phyloP scores from a whole-genome alignment of 148 eudicot species.

The Rhododendron henanense region DNA sequence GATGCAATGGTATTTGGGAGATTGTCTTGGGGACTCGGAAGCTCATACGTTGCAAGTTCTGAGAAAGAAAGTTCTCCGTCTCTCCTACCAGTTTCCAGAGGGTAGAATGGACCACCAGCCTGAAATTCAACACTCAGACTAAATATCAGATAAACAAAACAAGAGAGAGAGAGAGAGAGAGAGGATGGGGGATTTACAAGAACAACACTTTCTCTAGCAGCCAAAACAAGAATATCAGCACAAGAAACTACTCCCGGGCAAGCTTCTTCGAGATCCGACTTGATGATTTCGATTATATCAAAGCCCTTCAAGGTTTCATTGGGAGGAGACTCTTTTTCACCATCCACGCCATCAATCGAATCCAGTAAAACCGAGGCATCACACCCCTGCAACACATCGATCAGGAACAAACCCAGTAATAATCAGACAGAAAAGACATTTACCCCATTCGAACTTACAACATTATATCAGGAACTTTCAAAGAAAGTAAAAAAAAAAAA shows the following conservation, averaged over 20 bases:
- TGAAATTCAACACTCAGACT: constrained; percentile 14
- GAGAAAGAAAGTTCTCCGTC: constrained; percentile 49
- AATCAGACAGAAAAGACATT: not conserved
- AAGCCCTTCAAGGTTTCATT: constrained; percentile 54
- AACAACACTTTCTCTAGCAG: constrained; percentile 56
- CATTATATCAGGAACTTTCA: not conserved
- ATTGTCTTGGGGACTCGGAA: constrained; percentile 56
- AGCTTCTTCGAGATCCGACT: constrained; percentile 42
- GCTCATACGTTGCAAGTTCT: constrained; percentile 34
- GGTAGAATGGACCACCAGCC: constrained; percentile 72
- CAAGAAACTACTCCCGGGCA: constrained; percentile 74
- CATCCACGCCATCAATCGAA: constrained; percentile 22
- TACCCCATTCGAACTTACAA: not conserved
- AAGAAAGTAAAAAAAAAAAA: not conserved
- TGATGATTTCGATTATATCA: constrained; percentile 43
- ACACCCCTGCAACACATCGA: constrained; percentile 39
- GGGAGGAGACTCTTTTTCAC: constrained; percentile 58
- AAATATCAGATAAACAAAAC: not conserved
- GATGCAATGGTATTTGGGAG: constrained; percentile 18
- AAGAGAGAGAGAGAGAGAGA: constrained; percentile 1
- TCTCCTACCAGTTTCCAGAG: constrained; percentile 57
- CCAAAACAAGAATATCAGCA: constrained; percentile 59
- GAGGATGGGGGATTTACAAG: constrained; percentile 25
- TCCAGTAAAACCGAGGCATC: constrained; percentile 64
- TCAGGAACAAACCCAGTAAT: not conserved